Base-by-base conservation (phyloP, 2,329 filamentous ascomycete species). In the Colletotrichum caudatum region DNA sequence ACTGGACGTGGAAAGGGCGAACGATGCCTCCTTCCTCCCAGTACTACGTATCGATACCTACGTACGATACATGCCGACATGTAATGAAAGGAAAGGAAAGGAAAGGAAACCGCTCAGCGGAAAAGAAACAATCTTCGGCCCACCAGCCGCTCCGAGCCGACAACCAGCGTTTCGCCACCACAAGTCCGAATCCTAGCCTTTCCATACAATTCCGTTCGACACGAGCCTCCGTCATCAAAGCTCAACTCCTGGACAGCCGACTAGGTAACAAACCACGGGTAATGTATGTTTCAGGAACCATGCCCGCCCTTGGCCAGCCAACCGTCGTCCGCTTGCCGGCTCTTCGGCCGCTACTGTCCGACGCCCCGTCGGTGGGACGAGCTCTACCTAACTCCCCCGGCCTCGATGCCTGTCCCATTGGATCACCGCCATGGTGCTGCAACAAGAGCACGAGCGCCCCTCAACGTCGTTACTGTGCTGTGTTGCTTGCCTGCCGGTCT, bases 291-390 rank as follows among this genome's bases (percentile, higher is more conserved):
- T 35, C n/a, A 53, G 11, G 53, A 56, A 35, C 39, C 37, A 65
- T 11, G 51, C 23, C 61, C 37, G 44, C 23, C 61, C 37, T 46
- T 1, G 29, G 20, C 35, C 26, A 41, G 39, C 67, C 56, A 66
- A 66, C 66, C 18, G 35, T 61, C 23, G 35, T n/a, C 33, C 33
- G 54, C 37, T 41, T 41, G 54, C 46, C 51, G 26, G 39, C 33
- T 46, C 51, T 44, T 26, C 66, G 41, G 50, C 63, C 26, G 58
- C 16, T 50, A 14, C 16, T 12, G 41, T 44, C 11, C 12, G 20
- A n/a, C 44, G 12, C 54, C 20, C 20, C 9, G 53, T 23, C 20
- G 20, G 53, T 23, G 26, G 20, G 23, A 46, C 41, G 16, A 7
- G 16, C 12, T 6, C 14, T 4, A 18, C 14, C 14, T 1, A 18